Evolutionary conservation across 768 basidiomycete genomes (phyloP).

Genomic region (Amanita rubescens): DNA sequence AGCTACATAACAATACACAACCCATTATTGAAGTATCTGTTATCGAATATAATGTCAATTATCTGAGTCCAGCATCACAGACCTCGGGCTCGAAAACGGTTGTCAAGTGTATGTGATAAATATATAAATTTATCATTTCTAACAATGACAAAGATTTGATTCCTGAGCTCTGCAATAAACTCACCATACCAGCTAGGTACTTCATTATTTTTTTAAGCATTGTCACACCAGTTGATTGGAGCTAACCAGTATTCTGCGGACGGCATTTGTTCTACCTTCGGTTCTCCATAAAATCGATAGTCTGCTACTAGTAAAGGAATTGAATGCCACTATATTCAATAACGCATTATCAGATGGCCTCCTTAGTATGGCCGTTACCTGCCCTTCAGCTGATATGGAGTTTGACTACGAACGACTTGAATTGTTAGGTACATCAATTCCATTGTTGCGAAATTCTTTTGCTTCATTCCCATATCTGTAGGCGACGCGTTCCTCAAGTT

Average conservation of each 20-base stretch:
- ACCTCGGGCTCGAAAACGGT: conserved; percentile 30
- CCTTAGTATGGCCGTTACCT: conserved; percentile 58
- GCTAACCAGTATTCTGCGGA: conserved; percentile 51
- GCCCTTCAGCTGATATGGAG: conserved; percentile 63
- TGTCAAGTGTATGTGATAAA: conserved; percentile 49
- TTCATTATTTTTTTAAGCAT: conserved; percentile 9
- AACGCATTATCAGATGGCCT: conserved; percentile 53
- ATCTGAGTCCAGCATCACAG: conserved; percentile 46
- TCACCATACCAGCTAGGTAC: conserved; percentile 68
- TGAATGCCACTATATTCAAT: conserved; percentile 63
- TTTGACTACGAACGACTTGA: conserved; percentile 82
- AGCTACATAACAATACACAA: conserved; percentile 54
- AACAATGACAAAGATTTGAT: conserved; percentile 52
- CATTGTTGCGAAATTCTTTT: conserved; percentile 1
- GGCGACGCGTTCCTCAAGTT: conserved; percentile 86
- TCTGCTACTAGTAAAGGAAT: conserved; percentile 66
- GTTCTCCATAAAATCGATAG: conserved; percentile 68
- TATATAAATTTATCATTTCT: not conserved
- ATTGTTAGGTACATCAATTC: conserved; percentile 53
- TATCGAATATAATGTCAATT: conserved; percentile 44
- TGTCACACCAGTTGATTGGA: conserved; percentile 4
- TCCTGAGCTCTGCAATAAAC: conserved; percentile 73
- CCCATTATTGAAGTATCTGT: conserved; percentile 65
- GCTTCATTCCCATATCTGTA: conserved; percentile 17
- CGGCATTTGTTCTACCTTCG: conserved; percentile 65